A percentile compares a stretch with the other conserved stretches of the same genome.
Evolutionary conservation across 805 yeast genomes (phyloP).

Genomic region (Brettanomyces anomalus): DNA sequence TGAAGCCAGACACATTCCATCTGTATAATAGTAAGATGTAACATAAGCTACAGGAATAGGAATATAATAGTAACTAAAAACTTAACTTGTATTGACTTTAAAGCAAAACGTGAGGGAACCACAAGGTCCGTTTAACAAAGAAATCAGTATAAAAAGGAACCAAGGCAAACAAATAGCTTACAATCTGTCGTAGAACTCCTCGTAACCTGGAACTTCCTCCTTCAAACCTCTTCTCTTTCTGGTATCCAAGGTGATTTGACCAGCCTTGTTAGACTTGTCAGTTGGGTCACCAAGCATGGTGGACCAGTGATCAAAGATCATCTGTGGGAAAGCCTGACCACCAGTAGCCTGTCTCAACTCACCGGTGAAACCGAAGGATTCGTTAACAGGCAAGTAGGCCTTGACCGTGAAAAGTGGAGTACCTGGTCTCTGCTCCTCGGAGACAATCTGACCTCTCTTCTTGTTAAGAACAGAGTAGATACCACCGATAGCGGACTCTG

Average conservation of each 20-base stretch:
- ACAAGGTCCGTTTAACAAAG: background rate
- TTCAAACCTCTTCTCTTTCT: conserved; percentile 97
- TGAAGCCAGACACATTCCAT: no score
- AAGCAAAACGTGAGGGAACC: no score
- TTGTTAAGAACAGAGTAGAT: conserved; percentile 98
- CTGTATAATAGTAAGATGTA: no score
- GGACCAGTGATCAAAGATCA: conserved; percentile 99
- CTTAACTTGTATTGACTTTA: no score
- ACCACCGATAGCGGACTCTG: conserved; percentile 99
- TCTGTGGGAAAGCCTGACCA: conserved; percentile 99
- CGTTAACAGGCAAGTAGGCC: conserved; percentile 99
- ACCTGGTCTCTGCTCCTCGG: conserved; percentile 99
- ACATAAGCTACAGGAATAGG: no score
- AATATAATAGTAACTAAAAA: no score
- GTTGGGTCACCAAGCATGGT: conserved; percentile 85
- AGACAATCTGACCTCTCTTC: conserved; percentile 99
- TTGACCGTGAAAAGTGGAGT: conserved; percentile 99
- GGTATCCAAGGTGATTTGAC: conserved; percentile 47
- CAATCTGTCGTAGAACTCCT: conserved; percentile 95
- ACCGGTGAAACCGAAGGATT: conserved; percentile 99
- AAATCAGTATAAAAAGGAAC: background rate
- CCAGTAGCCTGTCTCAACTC: conserved; percentile 99
- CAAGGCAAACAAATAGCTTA: conserved; percentile 25
- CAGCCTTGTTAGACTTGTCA: conserved; percentile 68
- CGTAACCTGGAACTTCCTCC: conserved; percentile 97